Conservation (phyloP, 352 stramenopile genomes). For the Pythium aristosporum region DNA sequence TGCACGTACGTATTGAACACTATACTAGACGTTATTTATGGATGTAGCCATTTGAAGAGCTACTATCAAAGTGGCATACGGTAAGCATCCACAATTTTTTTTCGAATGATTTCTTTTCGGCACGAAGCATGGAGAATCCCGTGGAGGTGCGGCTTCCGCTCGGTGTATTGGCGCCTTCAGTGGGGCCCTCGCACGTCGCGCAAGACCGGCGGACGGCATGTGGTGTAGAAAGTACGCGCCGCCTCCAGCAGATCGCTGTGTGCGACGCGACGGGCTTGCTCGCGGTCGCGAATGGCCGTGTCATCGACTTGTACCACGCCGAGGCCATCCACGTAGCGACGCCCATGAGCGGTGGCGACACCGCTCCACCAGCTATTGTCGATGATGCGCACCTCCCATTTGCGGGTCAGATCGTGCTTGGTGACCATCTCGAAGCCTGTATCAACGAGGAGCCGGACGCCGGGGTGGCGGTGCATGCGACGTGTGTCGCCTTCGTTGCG, state of each 20-base stretch:
- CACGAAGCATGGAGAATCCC: not conserved
- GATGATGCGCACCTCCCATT: slow-evolving; percentile 30
- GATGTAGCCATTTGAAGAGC: not conserved
- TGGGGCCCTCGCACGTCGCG: not conserved
- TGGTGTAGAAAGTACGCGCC: not conserved
- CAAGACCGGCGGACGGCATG: not conserved
- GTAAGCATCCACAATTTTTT: not conserved
- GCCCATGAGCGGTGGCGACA: not conserved
- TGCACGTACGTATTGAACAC: too few species aligned
- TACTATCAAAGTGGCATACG: not conserved
- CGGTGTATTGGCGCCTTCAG: slow-evolving; percentile 5
- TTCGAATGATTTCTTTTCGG: slow-evolving; percentile 2
- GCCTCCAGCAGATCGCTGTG: slow-evolving; percentile 34
- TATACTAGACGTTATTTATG: not conserved
- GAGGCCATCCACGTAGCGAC: slow-evolving; percentile 1
- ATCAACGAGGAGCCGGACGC: not conserved
- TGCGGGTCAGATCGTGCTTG: slow-evolving; percentile 40
- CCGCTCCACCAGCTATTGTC: not conserved
- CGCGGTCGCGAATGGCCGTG: slow-evolving; percentile 43
- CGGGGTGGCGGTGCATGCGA: slow-evolving; percentile 16
- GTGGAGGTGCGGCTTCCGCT: slow-evolving; percentile 17
- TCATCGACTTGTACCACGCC: slow-evolving; percentile 48
- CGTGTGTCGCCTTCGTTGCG: slow-evolving; percentile 43
- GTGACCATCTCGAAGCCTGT: slow-evolving; percentile 23
- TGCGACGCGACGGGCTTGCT: slow-evolving; percentile 38